phyloP scores from a whole-genome alignment of 2,329 filamentous ascomycete species.

The Penicillium expansum region DNA sequence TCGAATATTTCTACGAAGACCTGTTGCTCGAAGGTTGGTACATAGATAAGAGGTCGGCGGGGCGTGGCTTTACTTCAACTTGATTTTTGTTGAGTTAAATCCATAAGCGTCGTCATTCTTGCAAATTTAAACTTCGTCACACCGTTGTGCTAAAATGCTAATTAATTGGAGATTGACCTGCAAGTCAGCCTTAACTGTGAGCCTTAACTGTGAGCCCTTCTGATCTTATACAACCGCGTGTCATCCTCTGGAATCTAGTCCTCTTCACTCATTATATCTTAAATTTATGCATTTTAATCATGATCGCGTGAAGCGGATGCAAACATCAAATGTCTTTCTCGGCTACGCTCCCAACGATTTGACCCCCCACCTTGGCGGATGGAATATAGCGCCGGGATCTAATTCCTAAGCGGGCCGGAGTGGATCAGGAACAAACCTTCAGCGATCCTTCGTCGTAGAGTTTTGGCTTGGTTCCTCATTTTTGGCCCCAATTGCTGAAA shows the following conservation, averaged over 20 bases:
- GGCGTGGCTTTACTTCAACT: too few relatives aligned
- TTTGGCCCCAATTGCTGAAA: not conserved
- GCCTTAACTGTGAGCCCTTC: too few relatives aligned
- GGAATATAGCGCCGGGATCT: not conserved
- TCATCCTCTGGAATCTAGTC: not conserved
- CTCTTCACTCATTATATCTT: not conserved
- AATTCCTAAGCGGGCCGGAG: not conserved
- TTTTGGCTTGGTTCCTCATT: too few relatives aligned
- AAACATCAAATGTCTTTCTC: not conserved
- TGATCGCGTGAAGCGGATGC: not conserved
- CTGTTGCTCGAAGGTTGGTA: not conserved
- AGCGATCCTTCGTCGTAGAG: not conserved
- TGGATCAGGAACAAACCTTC: not conserved
- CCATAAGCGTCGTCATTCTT: not conserved
- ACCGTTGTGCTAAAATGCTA: not conserved
- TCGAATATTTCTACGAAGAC: too few relatives aligned
- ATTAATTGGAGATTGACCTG: not conserved
- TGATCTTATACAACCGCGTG: not conserved
- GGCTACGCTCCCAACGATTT: not conserved
- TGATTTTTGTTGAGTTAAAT: fast-evolving
- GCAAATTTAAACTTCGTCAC: not conserved
- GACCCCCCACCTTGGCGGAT: not conserved
- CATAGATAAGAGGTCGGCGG: too few relatives aligned
- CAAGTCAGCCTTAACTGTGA: not conserved
- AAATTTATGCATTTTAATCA: not conserved